These are phyloP conservation scores for Schwanniomyces pseudopolymorphus DNA, from an alignment of 805 yeast species.

Conservation along the genomic window DNA sequence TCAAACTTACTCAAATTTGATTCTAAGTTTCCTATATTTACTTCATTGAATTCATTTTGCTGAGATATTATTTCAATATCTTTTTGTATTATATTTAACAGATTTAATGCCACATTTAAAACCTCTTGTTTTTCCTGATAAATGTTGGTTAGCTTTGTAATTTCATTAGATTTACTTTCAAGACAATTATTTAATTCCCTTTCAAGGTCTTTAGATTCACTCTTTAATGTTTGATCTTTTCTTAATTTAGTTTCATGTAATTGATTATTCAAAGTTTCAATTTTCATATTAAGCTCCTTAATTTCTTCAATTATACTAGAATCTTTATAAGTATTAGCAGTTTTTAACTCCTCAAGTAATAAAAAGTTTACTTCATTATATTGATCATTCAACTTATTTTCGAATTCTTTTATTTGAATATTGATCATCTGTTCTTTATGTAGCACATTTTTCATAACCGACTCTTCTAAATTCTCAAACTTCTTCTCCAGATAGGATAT, in stretches of 20 bases:
- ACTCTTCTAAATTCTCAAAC: constrained; percentile 24
- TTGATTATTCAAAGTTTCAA: constrained; percentile 7
- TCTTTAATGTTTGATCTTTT: constrained; percentile 8
- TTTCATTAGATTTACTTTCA: constrained; percentile 18
- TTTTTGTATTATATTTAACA: constrained; percentile 4
- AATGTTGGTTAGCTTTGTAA: constrained; percentile 24
- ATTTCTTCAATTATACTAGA: constrained; percentile 18
- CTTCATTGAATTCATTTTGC: constrained; percentile 4
- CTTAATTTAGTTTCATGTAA: constrained; percentile 10
- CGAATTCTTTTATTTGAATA: constrained; percentile 28
- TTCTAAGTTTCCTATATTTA: constrained; percentile 12
- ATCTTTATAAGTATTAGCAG: constrained; percentile 23
- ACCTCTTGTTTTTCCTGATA: constrained; percentile 23
- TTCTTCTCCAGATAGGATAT: constrained; percentile 10
- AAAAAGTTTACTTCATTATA: constrained; percentile 33
- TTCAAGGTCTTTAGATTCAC: constrained; percentile 14
- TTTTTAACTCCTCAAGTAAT: constrained; percentile 29
- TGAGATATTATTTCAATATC: constrained; percentile 4
- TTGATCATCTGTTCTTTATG: constrained; percentile 28
- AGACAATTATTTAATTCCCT: constrained; percentile 15
- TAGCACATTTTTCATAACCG: constrained; percentile 26
- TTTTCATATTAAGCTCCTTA: constrained; percentile 11
- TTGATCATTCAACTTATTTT: constrained; percentile 23
- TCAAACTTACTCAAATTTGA: constrained; percentile 16
- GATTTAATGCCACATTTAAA: constrained; percentile 13